Evolutionary conservation across 495 filamentous ascomycete genomes (phyloP), one percentile per base, ranked within the genome.

Genomic region (Neurospora africana): DNA sequence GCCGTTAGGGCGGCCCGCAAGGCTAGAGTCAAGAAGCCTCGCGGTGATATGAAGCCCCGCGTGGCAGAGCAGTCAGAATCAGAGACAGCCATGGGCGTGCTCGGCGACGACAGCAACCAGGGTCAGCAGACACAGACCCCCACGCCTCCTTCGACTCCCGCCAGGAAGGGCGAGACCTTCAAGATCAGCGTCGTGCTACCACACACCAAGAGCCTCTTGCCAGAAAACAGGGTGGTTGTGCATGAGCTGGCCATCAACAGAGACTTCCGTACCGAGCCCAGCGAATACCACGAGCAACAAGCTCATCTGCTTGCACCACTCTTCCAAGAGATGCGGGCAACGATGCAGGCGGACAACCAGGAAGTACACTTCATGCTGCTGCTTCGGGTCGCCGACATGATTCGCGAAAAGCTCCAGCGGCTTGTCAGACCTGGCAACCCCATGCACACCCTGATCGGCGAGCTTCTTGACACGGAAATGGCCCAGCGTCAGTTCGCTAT

Each of bases 241-340:
- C 95, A 98, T 79, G 95, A 98, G 78, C 84, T 99, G 33, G 90
- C 94, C 40, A 91, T 99, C 75, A 94, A 98, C 79, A 91, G 91
- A 76, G 91, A 95, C 74, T 99, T 86, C 75, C 83, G 86, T 17
- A 86, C 87, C 37, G 83, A 84, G 41, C 81, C 83, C 8, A 78
- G 84, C 69, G 82, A 87, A 69, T 87, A 84, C 71, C 81, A 84
- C 72, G 82, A 85, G 69, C 82, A 85, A 65, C 82, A 86, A 68
- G 81, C 80, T 44, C 77, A 81, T 9, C 68, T 88, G 67, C 87
- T 90, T 72, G 83, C 84, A 3, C 88, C 91, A 19, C 87, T 97
- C 72, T 95, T 93, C 73, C 86, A 89, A 37, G 86, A 87, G 74
- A 94, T 99, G 91, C 87, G 90, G 71, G 81, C 81, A 71, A 92